A percentile compares a stretch with the other conserved stretches of the same genome.
Conservation (phyloP, 2,329 filamentous ascomycete genomes). For the Fusarium metavorans region DNA sequence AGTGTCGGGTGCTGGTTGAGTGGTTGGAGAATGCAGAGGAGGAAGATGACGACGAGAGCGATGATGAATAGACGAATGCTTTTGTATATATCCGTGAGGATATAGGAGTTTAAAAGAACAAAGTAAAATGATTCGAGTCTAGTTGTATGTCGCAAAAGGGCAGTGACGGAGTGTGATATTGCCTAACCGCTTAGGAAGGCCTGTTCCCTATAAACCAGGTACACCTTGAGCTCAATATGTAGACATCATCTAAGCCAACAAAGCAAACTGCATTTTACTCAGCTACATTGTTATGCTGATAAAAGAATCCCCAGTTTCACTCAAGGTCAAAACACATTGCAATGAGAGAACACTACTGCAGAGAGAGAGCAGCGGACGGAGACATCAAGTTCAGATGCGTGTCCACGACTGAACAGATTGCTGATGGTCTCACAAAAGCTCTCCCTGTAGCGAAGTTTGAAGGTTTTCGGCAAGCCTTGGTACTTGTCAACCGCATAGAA, state of each 20-base stretch:
- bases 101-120: slow-evolving; percentile 33
- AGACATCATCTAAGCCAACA: neutral
- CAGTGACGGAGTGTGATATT: neutral
- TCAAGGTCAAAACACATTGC: too few species aligned
- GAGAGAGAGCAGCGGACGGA: too few species aligned
- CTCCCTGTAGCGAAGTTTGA: too few species aligned
- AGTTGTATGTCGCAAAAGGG: neutral
- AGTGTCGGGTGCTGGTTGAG: slow-evolving; percentile 83
- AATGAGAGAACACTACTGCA: too few species aligned
- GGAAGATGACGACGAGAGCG: slow-evolving; percentile 71
- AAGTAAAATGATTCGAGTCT: slow-evolving; percentile 8
- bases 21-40: slow-evolving; percentile 84
- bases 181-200: neutral
- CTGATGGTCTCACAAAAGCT: too few species aligned
- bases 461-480: too few species aligned
- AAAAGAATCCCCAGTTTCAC: too few species aligned
- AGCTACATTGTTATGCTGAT: neutral
- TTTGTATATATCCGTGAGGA: slow-evolving; percentile 8
- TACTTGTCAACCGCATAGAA: too few species aligned
- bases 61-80: slow-evolving; percentile 46
- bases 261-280: neutral
- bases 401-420: too few species aligned
- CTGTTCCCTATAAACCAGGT: neutral
- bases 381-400: too few species aligned
- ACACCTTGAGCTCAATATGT: neutral